phyloP scores from a whole-genome alignment of 2,329 filamentous ascomycete genomes.

The Stagonosporopsis tanaceti region DNA sequence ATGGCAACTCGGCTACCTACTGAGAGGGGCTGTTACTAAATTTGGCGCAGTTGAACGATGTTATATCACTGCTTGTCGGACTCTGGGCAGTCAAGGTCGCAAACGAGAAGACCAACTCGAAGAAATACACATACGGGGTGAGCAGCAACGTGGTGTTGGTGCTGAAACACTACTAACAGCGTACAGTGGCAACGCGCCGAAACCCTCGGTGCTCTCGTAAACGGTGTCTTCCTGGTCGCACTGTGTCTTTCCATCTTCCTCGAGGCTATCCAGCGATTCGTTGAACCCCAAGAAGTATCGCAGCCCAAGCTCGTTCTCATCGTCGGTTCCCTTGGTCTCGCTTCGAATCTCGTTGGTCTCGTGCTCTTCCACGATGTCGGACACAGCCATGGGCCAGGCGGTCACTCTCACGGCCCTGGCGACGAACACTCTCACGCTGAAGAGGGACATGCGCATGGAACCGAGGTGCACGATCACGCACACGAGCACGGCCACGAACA shows the following conservation, averaged over 20 bases:
- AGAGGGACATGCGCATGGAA: conserved; percentile 59
- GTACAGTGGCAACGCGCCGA: conserved; percentile 92
- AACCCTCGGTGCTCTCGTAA: conserved; percentile 94
- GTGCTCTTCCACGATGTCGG: conserved; percentile 93
- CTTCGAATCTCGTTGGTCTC: conserved; percentile 88
- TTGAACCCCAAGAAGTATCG: conserved; percentile 86
- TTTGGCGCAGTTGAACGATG: conserved; percentile 81
- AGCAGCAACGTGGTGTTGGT: conserved; percentile 47
- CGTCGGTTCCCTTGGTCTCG: conserved; percentile 84
- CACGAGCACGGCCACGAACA: conserved; percentile 45
- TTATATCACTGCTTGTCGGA: conserved; percentile 90
- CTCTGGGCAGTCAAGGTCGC: conserved; percentile 94
- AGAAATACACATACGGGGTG: conserved; percentile 94
- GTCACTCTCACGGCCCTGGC: conserved; percentile 57
- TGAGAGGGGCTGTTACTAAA: conserved; percentile 19
- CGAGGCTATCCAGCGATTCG: conserved; percentile 89
- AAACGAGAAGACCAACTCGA: conserved; percentile 78
- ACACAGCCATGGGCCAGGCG: conserved; percentile 73
- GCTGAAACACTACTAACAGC: conserved; percentile 24
- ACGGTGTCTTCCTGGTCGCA: conserved; percentile 96
- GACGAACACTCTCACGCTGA: conserved; percentile 57
- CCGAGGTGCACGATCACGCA: conserved; percentile 54
- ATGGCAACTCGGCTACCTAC: conserved; percentile 36
- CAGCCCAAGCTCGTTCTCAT: conserved; percentile 88
- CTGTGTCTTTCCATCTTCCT: conserved; percentile 96